phyloP scores from a whole-genome alignment of 768 basidiomycete species.

The Trichaptum fuscoviolaceum region DNA sequence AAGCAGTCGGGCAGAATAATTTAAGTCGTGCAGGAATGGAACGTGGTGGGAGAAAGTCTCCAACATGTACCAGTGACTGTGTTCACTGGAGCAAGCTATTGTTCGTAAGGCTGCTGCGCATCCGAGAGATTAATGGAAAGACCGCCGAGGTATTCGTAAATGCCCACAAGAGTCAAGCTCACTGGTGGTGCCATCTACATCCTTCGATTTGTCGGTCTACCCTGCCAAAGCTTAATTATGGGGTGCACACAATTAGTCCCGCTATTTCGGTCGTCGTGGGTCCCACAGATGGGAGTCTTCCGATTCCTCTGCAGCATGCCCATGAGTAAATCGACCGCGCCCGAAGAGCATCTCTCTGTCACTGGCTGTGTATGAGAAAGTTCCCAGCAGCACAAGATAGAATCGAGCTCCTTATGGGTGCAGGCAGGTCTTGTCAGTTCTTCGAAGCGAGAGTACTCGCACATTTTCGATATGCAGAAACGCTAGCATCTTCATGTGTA shows the following conservation, averaged over 20 bases:
- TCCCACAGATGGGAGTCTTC: constrained; percentile 1
- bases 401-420: not conserved
- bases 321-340: not conserved
- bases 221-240: not conserved
- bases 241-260: not conserved
- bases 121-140: too few relatives aligned
- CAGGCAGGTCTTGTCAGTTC: not conserved
- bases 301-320: not conserved
- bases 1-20: not conserved
- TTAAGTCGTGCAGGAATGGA: not conserved
- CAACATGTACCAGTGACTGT: not conserved
- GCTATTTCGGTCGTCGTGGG: not conserved
- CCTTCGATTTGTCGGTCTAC: not conserved
- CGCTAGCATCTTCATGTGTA: not conserved
- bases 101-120: not conserved
- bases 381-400: not conserved
- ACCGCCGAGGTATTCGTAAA: not conserved
- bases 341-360: not conserved
- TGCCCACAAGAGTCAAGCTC: not conserved
- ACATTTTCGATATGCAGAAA: not conserved
- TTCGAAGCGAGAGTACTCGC: not conserved
- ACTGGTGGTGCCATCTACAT: not conserved
- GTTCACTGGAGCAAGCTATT: not conserved
- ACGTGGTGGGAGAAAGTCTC: not conserved
- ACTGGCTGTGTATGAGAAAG: not conserved